These are phyloP conservation scores for Backusella psychrophila DNA, from an alignment of 192 early-diverging fungal species.

Conservation along the genomic window DNA sequence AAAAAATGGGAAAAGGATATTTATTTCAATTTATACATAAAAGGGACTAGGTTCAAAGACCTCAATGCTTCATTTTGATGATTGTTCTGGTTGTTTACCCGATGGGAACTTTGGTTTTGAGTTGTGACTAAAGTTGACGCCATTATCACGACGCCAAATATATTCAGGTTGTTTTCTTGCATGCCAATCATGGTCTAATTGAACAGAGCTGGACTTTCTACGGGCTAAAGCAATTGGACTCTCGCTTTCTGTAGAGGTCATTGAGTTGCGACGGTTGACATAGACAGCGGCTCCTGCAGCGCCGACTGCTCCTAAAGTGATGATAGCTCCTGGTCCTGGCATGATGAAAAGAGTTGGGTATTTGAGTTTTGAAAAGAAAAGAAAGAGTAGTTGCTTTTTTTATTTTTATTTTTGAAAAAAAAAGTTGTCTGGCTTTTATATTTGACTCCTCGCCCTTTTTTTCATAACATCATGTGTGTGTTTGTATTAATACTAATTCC, in stretches of 20 bases:
- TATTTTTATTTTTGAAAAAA: background rate
- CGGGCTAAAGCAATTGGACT: slow-evolving; percentile 25
- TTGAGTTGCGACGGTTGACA: slow-evolving; percentile 29
- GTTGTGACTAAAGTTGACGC: slow-evolving; percentile 35
- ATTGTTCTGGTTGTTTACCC: background rate
- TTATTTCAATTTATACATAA: slow-evolving; percentile 4
- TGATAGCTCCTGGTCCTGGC: slow-evolving; percentile 33
- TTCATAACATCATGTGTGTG: background rate
- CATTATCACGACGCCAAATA: slow-evolving; percentile 34
- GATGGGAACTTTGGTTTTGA: slow-evolving; percentile 28
- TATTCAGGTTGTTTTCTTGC: slow-evolving; percentile 32
- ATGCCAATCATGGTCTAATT: slow-evolving; percentile 20
- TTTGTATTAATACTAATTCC: background rate
- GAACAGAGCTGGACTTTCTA: slow-evolving; percentile 20
- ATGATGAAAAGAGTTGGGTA: slow-evolving; percentile 14
- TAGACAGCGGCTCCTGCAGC: slow-evolving; percentile 27
- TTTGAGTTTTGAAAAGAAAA: background rate
- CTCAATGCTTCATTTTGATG: background rate
- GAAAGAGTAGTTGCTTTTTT: background rate
- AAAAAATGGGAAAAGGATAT: background rate
- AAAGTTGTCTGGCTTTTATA: background rate
- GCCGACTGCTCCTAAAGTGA: slow-evolving; percentile 37
- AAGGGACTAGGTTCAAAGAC: background rate
- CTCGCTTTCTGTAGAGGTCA: background rate
- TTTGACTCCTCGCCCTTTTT: background rate